A percentile compares a stretch with the other conserved stretches of the same genome.
Conservation (phyloP, 768 basidiomycete genomes). For the Hygrocybe punicea region DNA sequence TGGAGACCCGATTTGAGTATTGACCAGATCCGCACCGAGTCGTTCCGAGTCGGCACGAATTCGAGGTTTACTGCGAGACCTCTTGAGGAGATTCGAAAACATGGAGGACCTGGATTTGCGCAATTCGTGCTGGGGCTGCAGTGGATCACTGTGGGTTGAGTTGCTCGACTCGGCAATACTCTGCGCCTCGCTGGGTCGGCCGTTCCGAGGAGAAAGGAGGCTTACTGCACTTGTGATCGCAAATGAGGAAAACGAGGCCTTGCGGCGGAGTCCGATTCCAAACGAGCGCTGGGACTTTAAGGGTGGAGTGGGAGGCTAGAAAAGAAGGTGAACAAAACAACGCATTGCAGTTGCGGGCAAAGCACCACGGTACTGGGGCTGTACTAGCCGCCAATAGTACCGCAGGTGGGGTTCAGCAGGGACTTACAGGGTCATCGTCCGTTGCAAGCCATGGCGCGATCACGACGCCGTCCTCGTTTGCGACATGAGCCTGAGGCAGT, state of each 20-base stretch:
- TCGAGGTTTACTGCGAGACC: constrained; percentile 39
- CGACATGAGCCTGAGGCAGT: neutral
- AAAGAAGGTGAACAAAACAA: neutral
- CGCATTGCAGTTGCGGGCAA: neutral
- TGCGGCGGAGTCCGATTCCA: constrained; percentile 39
- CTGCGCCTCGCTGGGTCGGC: constrained; percentile 38
- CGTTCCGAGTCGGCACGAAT: constrained; percentile 33
- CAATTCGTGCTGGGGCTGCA: constrained; percentile 33
- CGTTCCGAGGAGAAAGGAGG: constrained; percentile 25
- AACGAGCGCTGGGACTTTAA: constrained; percentile 32
- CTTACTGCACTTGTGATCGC: constrained; percentile 31
- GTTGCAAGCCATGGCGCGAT: constrained; percentile 14
- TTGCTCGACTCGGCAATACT: constrained; percentile 31
- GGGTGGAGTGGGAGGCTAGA: constrained; percentile 23
- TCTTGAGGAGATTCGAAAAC: constrained; percentile 41
- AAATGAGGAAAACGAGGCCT: constrained; percentile 44
- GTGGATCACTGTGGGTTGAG: constrained; percentile 23
- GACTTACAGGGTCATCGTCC: constrained; percentile 6
- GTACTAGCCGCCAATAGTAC: no score
- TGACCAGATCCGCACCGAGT: constrained; percentile 14
- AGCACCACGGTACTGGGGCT: neutral
- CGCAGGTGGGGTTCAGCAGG: neutral
- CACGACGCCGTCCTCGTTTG: constrained; percentile 13
- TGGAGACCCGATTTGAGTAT: constrained; percentile 28
- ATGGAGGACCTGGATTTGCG: constrained; percentile 52